Percentiles rank a stretch among this genome's conserved stretches.
Evolutionary conservation across 1,284 basidiomycete species (phyloP).

Genomic region (Anthracocystis setariae): DNA sequence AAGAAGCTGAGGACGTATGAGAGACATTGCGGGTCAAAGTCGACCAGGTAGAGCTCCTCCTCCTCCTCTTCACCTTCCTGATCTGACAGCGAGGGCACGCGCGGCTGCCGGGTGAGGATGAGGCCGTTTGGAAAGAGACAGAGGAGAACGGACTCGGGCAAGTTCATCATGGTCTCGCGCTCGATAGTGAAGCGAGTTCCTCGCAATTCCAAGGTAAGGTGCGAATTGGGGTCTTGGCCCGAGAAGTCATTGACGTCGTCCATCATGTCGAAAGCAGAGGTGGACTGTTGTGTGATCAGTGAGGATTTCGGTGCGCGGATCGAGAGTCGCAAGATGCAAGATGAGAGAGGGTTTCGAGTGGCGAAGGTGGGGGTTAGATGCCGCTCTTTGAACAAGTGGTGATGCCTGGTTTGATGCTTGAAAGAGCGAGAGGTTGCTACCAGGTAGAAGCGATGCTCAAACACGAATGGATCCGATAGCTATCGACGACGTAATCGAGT

Average conservation of each 20-base stretch:
- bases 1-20: constrained; percentile 92
- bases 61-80: constrained; percentile 75
- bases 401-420: not conserved
- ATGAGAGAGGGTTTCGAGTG: no score
- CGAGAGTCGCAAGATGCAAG: no score
- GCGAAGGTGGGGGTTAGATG: not conserved
- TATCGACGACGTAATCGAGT: not conserved
- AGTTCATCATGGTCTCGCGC: constrained; percentile 96
- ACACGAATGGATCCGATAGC: not conserved
- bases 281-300: not conserved
- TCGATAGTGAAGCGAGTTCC: constrained; percentile 93
- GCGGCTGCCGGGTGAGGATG: constrained; percentile 86
- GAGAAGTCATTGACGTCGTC: constrained; percentile 44
- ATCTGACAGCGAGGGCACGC: constrained; percentile 66
- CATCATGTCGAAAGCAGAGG: constrained; percentile 23
- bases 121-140: constrained; percentile 98
- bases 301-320: no score
- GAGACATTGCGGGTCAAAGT: constrained; percentile 97
- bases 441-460: no score
- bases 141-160: constrained; percentile 94
- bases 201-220: constrained; percentile 89
- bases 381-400: not conserved
- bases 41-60: constrained; percentile 93
- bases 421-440: not conserved
- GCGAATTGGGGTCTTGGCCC: constrained; percentile 69